phyloP scores from a whole-genome alignment of 1,139 yeast species.

The Eremothecium sinecaudum region DNA sequence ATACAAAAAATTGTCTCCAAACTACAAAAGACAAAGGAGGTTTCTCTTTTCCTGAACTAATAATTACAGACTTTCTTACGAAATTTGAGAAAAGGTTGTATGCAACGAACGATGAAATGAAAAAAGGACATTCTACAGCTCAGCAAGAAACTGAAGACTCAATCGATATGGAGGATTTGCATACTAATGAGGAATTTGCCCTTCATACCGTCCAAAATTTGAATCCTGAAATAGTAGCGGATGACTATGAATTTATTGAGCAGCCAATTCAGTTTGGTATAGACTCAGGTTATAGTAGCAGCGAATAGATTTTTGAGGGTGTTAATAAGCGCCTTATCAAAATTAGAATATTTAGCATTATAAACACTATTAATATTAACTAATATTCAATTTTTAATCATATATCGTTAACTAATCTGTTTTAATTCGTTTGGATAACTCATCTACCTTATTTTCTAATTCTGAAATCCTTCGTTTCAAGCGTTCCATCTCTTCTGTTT shows the following conservation, averaged over 20 bases:
- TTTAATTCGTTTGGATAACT: conserved; percentile 14
- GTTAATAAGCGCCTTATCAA: not conserved
- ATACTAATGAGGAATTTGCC: conserved; percentile 4
- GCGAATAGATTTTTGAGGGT: conserved; percentile 5
- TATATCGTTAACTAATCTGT: too few species aligned
- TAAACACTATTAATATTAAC: too few species aligned
- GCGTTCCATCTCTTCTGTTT: conserved; percentile 3
- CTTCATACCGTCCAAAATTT: conserved; percentile 5
- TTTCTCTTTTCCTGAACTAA: conserved; percentile 15
- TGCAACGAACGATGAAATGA: not conserved
- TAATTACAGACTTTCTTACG: conserved; percentile 18
- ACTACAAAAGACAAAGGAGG: conserved; percentile 15
- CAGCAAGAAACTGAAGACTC: not conserved
- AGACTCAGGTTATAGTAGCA: conserved; percentile 7
- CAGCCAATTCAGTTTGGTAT: conserved; percentile 8
- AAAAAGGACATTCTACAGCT: too few species aligned
- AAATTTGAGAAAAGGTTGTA: conserved; percentile 18
- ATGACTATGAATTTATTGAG: conserved; percentile 7
- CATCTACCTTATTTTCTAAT: conserved; percentile 16
- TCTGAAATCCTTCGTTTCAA: conserved; percentile 18
- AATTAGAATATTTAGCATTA: too few species aligned
- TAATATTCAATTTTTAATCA: too few species aligned
- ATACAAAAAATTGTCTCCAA: conserved; percentile 16
- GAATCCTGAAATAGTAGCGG: conserved; percentile 3
- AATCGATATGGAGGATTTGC: too few species aligned